A percentile compares a stretch with the other conserved stretches of the same genome.
These are phyloP conservation scores for Penicillium sp. DNA, from an alignment of 2,329 filamentous ascomycete species.

Conservation along the genomic window DNA sequence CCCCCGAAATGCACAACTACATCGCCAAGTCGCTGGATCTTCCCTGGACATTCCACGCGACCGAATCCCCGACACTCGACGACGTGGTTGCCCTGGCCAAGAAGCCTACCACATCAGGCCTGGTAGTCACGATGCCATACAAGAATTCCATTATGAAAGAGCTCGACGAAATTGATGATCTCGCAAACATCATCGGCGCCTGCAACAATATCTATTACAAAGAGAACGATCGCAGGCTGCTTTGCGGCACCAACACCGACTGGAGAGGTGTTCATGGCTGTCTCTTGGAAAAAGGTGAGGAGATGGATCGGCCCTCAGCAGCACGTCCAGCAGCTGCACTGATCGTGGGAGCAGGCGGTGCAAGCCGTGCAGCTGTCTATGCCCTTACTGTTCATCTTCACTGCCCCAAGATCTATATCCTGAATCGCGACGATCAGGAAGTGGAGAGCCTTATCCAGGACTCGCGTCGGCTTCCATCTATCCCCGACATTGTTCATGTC, in stretches of 20 bases:
- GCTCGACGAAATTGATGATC: slow-evolving; percentile 14
- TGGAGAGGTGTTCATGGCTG: slow-evolving; percentile 20
- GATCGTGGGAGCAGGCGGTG: slow-evolving; percentile 19
- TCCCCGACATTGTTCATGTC: slow-evolving; percentile 15
- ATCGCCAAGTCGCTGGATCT: slow-evolving; percentile 20
- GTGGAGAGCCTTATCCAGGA: slow-evolving; percentile 15
- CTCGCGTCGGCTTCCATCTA: slow-evolving; percentile 6
- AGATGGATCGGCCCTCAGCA: slow-evolving; percentile 9
- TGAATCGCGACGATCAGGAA: slow-evolving; percentile 34
- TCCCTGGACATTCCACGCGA: slow-evolving; percentile 17
- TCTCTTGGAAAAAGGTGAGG: slow-evolving; percentile 16
- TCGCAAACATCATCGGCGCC: slow-evolving; percentile 13
- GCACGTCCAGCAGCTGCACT: slow-evolving; percentile 10
- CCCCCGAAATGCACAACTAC: slow-evolving; percentile 21
- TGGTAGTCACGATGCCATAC: slow-evolving; percentile 23
- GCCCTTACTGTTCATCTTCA: slow-evolving; percentile 15
- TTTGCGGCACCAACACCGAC: slow-evolving; percentile 21
- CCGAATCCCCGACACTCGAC: slow-evolving; percentile 14
- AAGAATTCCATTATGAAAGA: slow-evolving; percentile 16
- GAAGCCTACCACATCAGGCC: slow-evolving; percentile 11
- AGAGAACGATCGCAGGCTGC: background rate
- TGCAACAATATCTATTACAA: slow-evolving; percentile 22
- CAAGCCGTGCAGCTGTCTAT: slow-evolving; percentile 20
- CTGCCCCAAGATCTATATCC: slow-evolving; percentile 15
- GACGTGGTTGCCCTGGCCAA: slow-evolving; percentile 12